Base-by-base conservation (phyloP, 805 yeast genomes). In the Kurtzmaniella fragi region DNA sequence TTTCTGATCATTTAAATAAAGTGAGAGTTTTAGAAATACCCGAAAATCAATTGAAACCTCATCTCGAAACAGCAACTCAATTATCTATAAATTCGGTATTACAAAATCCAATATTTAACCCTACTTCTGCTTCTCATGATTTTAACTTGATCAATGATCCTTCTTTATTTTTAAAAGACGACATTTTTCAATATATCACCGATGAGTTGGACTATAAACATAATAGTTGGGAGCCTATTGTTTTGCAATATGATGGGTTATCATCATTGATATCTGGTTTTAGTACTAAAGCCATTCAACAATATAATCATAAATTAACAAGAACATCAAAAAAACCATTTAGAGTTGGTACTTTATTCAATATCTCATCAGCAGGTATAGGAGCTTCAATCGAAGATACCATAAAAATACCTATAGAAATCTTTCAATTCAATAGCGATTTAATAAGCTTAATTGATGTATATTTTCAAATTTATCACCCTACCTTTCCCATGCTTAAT, bases 301-400 rank as follows among this genome's bases (percentile, higher is more conserved):
- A 49, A 20, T 52, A 49, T 35, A 50, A 46, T 33, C 40, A 28
- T 25, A 44, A 39, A 7, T 16, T 48, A 6, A 17, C 16, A 1
- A 15, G 38, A n/a, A 35, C 28, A 25, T 38, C 40, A 23, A 41
- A 41, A 28, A 46, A 45, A 17, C 57, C 58, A n/a, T 53, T 52
- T 32, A 35, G 56, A n/a, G 57, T 53, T n/a, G 54, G 56, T 2
- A 49, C 57, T 6, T 52, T 53, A 9, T 53, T 53, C 42, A 48
- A 50, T 37, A 37, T 53, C 1, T 45, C 50, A 15, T 50, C 56
- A 13, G 20, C 39, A 16, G 31, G 37, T 2, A 37, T 46, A 29
- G 30, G 28, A 4, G 45, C 51, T n/a, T 16, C 42, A 4, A 34
- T 34, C 5, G 38, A 41, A 9, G 35, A 41, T 20, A 36, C 42